A percentile compares a stretch with the other conserved stretches of the same genome.
phyloP scores from a whole-genome alignment of 2,329 filamentous ascomycete species.

The Pezicula carpinea region DNA sequence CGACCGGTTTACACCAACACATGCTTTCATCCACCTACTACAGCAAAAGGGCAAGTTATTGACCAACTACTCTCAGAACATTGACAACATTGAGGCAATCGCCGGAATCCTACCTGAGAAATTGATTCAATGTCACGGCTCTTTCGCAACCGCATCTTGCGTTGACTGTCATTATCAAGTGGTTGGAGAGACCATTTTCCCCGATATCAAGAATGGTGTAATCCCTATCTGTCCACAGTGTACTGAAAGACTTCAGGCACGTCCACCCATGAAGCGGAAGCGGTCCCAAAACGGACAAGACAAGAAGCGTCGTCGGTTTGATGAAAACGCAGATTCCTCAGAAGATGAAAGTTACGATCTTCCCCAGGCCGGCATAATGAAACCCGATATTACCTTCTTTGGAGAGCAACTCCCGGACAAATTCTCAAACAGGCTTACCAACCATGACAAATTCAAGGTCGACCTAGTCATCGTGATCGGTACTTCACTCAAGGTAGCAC shows the following conservation, averaged over 20 bases:
- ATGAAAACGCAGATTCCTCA: slow-evolving; percentile 27
- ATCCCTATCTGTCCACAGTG: slow-evolving; percentile 79
- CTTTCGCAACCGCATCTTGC: slow-evolving; percentile 88
- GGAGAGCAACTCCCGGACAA: slow-evolving; percentile 82
- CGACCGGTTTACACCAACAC: slow-evolving; percentile 81
- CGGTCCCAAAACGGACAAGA: slow-evolving; percentile 48
- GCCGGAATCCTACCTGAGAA: slow-evolving; percentile 79
- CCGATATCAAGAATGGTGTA: slow-evolving; percentile 68
- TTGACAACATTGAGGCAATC: slow-evolving; percentile 88
- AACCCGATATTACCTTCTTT: slow-evolving; percentile 97
- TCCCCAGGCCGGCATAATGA: slow-evolving; percentile 76
- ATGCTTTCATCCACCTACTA: slow-evolving; percentile 86
- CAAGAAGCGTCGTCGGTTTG: slow-evolving; percentile 28
- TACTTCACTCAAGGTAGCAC: slow-evolving; percentile 91
- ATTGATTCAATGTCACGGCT: slow-evolving; percentile 93
- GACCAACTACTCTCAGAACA: slow-evolving; percentile 98
- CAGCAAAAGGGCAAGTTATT: slow-evolving; percentile 85
- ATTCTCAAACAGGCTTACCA: slow-evolving; percentile 77
- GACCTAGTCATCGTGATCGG: slow-evolving; percentile 95
- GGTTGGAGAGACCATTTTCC: slow-evolving; percentile 71
- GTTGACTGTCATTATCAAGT: slow-evolving; percentile 74
- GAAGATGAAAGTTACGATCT: slow-evolving; percentile 60
- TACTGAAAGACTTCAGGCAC: slow-evolving; percentile 45
- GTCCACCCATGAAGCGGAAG: slow-evolving; percentile 51
- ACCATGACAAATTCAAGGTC: slow-evolving; percentile 72